phyloP scores from a whole-genome alignment of 164 flowering plant species.

The Berberis vulgaris region DNA sequence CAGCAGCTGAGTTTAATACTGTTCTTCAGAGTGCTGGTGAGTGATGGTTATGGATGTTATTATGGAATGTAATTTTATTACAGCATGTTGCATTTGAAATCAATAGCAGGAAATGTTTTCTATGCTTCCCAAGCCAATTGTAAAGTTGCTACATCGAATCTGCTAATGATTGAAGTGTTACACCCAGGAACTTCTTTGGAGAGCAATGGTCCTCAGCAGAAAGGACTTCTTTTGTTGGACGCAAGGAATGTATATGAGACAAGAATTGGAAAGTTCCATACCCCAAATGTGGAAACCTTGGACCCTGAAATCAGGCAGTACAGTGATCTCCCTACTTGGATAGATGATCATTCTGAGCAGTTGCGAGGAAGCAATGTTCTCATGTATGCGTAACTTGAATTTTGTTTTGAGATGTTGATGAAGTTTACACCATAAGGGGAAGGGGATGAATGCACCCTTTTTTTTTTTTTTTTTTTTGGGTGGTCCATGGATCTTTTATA shows the following conservation, averaged over 20 bases:
- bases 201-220: constrained; percentile 17
- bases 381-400: constrained; percentile 43
- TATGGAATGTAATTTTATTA: too few species aligned
- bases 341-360: constrained; percentile 56
- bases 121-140: not conserved
- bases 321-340: constrained; percentile 87
- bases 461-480: too few species aligned
- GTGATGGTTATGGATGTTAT: not conserved
- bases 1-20: constrained; percentile 83
- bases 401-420: too few species aligned
- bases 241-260: constrained; percentile 95
- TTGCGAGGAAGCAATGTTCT: constrained; percentile 63
- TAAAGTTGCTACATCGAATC: not conserved
- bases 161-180: constrained; percentile 5
- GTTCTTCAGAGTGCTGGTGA: constrained; percentile 60
- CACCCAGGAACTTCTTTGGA: constrained; percentile 26
- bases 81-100: too few species aligned
- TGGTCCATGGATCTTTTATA: too few species aligned
- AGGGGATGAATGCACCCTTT: too few species aligned
- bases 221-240: constrained; percentile 57
- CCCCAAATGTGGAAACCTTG: constrained; percentile 64
- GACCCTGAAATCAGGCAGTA: constrained; percentile 91
- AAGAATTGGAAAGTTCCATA: constrained; percentile 79
- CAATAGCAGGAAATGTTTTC: too few species aligned
- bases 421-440: too few species aligned